phyloP scores from a whole-genome alignment of 1,284 basidiomycete species.

The Trichosporon coremiiforme region DNA sequence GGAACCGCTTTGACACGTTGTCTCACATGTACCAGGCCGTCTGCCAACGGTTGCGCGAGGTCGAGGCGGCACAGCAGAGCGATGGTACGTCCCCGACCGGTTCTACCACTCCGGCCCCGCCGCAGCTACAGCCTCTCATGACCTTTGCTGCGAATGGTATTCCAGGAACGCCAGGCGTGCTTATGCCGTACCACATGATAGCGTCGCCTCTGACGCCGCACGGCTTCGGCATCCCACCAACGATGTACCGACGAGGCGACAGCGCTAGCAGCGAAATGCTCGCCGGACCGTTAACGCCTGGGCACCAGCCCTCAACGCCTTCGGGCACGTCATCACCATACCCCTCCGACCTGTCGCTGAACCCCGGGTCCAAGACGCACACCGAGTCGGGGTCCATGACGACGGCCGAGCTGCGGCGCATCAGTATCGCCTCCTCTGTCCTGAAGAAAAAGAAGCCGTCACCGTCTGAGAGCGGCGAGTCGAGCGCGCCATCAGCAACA shows the following conservation, averaged over 20 bases:
- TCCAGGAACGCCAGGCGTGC: conserved; percentile 5
- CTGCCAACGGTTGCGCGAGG: conserved; percentile 28
- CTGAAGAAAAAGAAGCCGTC: conserved; percentile 41
- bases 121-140: conserved; percentile 11
- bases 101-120: not conserved
- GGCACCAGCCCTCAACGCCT: conserved; percentile 19
- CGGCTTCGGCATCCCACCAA: conserved; percentile 22
- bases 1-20: conserved; percentile 30
- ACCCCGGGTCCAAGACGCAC: conserved; percentile 13
- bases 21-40: conserved; percentile 32
- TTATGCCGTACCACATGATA: conserved; percentile 17
- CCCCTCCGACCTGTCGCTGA: conserved; percentile 28
- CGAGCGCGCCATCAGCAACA: conserved; percentile 18
- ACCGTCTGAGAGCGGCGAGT: conserved; percentile 31
- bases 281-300: conserved; percentile 49
- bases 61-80: conserved; percentile 18
- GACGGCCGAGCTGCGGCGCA: conserved; percentile 39
- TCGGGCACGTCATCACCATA: conserved; percentile 28
- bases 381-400: conserved; percentile 23
- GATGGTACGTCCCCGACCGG: not conserved
- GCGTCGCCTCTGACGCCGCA: conserved; percentile 21
- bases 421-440: conserved; percentile 43
- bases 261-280: conserved; percentile 26
- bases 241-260: conserved; percentile 22
- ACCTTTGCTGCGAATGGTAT: conserved; percentile 13